Evolutionary conservation across 2,329 filamentous ascomycete species (phyloP), one percentile per base, ranked within the genome.

Genomic region (Dothistroma septosporum): DNA sequence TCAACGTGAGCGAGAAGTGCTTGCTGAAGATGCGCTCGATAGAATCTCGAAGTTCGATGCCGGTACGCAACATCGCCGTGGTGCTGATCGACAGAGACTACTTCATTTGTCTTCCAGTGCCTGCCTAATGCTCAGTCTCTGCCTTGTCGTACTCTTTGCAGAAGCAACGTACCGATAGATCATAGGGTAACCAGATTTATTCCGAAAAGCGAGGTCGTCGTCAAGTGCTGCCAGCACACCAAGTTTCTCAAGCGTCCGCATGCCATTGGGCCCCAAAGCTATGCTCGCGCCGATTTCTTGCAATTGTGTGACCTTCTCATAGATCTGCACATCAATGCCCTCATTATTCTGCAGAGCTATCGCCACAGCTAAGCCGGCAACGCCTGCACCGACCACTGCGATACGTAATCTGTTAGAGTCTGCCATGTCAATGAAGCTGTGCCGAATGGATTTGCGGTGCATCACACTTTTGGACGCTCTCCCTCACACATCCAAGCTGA

Each of bases 271-370:
- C 0, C 74, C 73, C 11, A 78, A 59, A 6, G 73, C 74, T 21
- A 77, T 76, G 32, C 72, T 74, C 4, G 75, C 75, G 10, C 76
- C 75, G 12, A 77, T 73, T 59, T 76, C 76, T 55, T 68, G 70
- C 33, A 77, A 62, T 60, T 72, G 61, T 1, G 62, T 66, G 2
- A 75, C 74, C 55, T 70, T 68, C 54, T 77, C 76, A 53, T 74
- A 78, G 14, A 77, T 62, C 49, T 69, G 68, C 9, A 75, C 70
- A 53, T 73, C 66, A 46, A 75, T 70, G 22, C 65, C 55, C 9
- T 73, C 66, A 44, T 69, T 70, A 32, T 70, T 59, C 8, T 64
- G 61, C 0, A 76, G 65, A 2, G 73, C 74, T 50, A 78, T 75
- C 2, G 75, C 73, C 3, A 73, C 69, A 1, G 72, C 72, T 21